These are phyloP conservation scores for Amanita fuliginea DNA, from an alignment of 768 basidiomycete species.

Conservation along the genomic window DNA sequence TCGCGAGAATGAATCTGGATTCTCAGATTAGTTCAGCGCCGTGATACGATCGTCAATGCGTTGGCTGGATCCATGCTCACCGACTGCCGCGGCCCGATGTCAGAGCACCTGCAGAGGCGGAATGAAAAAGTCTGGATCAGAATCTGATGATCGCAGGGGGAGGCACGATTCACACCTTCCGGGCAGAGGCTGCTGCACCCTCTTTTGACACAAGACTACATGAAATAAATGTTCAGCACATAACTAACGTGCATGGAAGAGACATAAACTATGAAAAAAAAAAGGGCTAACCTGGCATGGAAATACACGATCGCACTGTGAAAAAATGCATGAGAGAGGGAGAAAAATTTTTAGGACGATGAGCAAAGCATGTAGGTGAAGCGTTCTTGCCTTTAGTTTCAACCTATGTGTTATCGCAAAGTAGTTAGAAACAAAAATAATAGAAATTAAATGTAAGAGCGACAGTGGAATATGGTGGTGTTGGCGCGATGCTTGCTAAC, in stretches of 20 bases:
- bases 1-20: slow-evolving; percentile 53
- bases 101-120: slow-evolving; percentile 33
- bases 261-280: not conserved
- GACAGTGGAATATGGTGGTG: not conserved
- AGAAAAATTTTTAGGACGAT: not conserved
- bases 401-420: slow-evolving; percentile 18
- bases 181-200: slow-evolving; percentile 56
- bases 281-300: slow-evolving; percentile 38
- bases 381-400: slow-evolving; percentile 33
- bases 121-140: not conserved
- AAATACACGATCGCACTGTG: slow-evolving; percentile 52
- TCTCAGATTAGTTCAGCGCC: not conserved
- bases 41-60: slow-evolving; percentile 3
- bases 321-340: not conserved
- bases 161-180: slow-evolving; percentile 27
- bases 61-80: slow-evolving; percentile 19
- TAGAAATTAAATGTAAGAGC: not conserved
- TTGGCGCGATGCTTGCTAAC: not conserved
- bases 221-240: slow-evolving; percentile 5
- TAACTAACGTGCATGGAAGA: slow-evolving; percentile 7
- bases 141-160: not conserved
- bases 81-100: slow-evolving; percentile 57
- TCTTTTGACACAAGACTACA: slow-evolving; percentile 50
- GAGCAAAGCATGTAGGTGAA: not conserved
- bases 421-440: not conserved